phyloP scores from a whole-genome alignment of 352 stramenopile species.

The Globisporangium camurandrum region DNA sequence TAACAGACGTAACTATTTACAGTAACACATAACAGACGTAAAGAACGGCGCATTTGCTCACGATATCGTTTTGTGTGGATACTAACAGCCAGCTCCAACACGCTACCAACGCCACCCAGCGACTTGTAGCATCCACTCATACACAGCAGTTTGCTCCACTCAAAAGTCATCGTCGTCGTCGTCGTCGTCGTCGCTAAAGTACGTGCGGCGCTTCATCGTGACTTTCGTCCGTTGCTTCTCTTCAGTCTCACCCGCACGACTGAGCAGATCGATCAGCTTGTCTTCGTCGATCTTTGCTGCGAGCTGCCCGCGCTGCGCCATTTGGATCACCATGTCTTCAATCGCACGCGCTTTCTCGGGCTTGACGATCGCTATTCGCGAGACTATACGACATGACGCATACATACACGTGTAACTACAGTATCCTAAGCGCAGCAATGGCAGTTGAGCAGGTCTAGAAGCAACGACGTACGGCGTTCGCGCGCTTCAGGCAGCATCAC shows the following conservation, averaged over 20 bases:
- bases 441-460: neutral
- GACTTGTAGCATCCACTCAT: too few relatives aligned
- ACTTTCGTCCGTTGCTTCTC: slow-evolving; percentile 86
- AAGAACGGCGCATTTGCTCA: too few relatives aligned
- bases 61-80: too few relatives aligned
- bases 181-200: slow-evolving; percentile 86
- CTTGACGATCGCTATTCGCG: slow-evolving; percentile 86
- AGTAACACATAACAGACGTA: too few relatives aligned
- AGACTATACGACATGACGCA: too few relatives aligned
- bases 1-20: too few relatives aligned
- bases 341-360: slow-evolving; percentile 79
- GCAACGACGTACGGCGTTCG: slow-evolving; percentile 56
- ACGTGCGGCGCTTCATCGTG: slow-evolving; percentile 84
- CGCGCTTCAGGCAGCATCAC: slow-evolving; percentile 73
- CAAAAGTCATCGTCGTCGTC: slow-evolving; percentile 68
- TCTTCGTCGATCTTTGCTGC: slow-evolving; percentile 76
- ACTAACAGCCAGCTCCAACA: too few relatives aligned
- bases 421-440: too few relatives aligned
- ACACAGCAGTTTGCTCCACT: too few relatives aligned
- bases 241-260: slow-evolving; percentile 65
- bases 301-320: slow-evolving; percentile 80
- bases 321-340: slow-evolving; percentile 82
- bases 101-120: too few relatives aligned
- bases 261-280: slow-evolving; percentile 80
- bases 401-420: too few relatives aligned